Percentiles rank a stretch among this genome's conserved stretches.
phyloP scores from a whole-genome alignment of 208 protist species.

The Wallacemonas sp. region DNA sequence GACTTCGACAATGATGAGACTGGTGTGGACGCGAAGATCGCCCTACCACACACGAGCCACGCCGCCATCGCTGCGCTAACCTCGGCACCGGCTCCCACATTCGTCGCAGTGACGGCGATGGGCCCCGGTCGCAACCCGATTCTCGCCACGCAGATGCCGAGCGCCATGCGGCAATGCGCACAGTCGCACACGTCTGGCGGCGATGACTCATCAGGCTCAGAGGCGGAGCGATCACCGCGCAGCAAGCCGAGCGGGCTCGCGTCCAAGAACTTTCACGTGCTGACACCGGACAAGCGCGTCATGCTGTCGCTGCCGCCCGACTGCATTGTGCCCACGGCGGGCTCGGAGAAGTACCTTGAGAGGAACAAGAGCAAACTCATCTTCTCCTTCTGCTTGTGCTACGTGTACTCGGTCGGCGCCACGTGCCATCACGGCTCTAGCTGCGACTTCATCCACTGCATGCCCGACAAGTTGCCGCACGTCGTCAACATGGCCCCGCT shows the following conservation, averaged over 20 bases:
- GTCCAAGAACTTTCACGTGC: conserved; percentile 54
- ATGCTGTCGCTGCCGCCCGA: conserved; percentile 63
- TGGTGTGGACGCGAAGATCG: neutral
- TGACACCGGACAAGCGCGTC: conserved; percentile 60
- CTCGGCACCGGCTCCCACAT: neutral
- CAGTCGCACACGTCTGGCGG: neutral
- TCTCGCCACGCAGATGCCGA: neutral
- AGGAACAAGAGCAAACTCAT: conserved; percentile 45
- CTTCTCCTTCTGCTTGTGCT: conserved; percentile 71
- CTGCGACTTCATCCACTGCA: conserved; percentile 77
- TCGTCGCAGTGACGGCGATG: neutral
- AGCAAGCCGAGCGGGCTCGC: conserved; percentile 28
- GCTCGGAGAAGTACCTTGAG: conserved; percentile 49
- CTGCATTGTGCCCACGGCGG: conserved; percentile 48
- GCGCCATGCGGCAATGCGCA: conserved; percentile 5
- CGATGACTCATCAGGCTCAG: neutral
- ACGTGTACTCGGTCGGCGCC: conserved; percentile 38
- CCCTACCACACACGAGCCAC: neutral
- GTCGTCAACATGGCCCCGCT: conserved; percentile 21
- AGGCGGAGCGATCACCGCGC: neutral
- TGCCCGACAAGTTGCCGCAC: conserved; percentile 37
- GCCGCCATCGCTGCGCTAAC: neutral
- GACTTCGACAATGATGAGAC: conserved; percentile 3
- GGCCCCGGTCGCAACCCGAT: neutral
- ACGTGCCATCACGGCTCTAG: conserved; percentile 46